Evolutionary conservation across 495 filamentous ascomycete genomes (phyloP), one percentile per base, ranked within the genome.

Genomic region (Penicillium salamii): DNA sequence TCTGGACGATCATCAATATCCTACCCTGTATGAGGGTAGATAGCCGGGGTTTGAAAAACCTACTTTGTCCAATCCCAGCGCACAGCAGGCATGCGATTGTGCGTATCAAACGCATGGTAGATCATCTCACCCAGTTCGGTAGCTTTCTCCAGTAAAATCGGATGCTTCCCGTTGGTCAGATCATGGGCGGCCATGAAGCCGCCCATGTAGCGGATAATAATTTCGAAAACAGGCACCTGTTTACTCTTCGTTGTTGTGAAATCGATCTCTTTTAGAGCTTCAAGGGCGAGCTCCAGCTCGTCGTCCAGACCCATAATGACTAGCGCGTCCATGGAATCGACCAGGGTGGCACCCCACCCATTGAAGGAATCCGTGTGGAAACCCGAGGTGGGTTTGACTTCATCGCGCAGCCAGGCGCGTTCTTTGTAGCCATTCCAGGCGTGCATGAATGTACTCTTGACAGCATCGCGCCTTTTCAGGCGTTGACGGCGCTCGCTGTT

Each of bases 81-180:
- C 31, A 78, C 78, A 44, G 88, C 63, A 8, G 92, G 93, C 90
- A 99, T 95, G 45, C 90, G 79, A 61, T 97, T 97, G 2, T 89
- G 89, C 12, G 93, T 97, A 64, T 99, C 93, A 65, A 99, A 99
- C 7, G 88, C 85, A 49, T 87, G 82, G 72, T 90, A 95, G 28
- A 98, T 68, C 42, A 99, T 79, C 50, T 96, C 88, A 8, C 82
- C 95, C 32, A 99, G 72, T 65, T 96, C 90, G 7, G 80, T 74
- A 1, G 93, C 91, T 66, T 97, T 97, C 48, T 86, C 78, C 29
- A 99, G 74, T 24, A 99, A 71, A 18, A 85, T 75, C 9, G 76
- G 71, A 47, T 80, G 65, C 44, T 81, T 84, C n/a, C 76, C 82
- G 5, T 84, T 57, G 42, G 84, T 85, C 42, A 95, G 77, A 64